Evolutionary conservation across 2,329 filamentous ascomycete species (phyloP), one percentile per base, ranked within the genome.

Genomic region (Aspergillus fijiensis): DNA sequence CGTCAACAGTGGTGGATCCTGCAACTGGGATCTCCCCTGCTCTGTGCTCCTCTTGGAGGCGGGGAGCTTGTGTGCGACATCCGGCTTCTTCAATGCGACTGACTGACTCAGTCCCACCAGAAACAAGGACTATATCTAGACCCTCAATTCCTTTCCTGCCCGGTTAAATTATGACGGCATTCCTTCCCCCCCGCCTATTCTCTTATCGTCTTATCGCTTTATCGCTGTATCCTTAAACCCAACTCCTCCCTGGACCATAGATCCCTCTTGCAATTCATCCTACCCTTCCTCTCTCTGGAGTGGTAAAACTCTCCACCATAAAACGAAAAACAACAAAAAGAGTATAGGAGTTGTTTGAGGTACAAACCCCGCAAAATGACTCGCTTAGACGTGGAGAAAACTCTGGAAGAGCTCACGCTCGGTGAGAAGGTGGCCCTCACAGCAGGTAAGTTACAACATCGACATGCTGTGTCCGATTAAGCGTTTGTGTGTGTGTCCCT

Each of bases 401-500:
- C 85, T 65, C 70, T 87, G 39, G 75, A 78, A 49, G 76, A 77
- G 63, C 72, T 88, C 47, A 84, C 79, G 10, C 70, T 85, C 49
- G 82, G 85, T 57, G 85, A 88, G 70, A 88, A 88, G 76, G 84
- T 84, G 63, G 64, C 70, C 55, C 68, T 76, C 29, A 74, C 72
- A 57, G 68, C 74, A 51, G 75, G 75, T 76, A 65, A 62, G 68
- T 56, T 42, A 65, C 21, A 14, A 29, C 12, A 25, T 31, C 47
- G 10, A 50, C 39, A 9, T 23, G 14, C 6, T 16, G n/a, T 0
- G 33, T 29, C 33, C 48, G 11, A 11, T 23, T 14, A 1, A 10
- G 42, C 33, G 21, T n/a, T 21, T 10, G 29, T 29, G 39, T 57
- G 21, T 21, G 21, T 21, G 7, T 50, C 27, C 7, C 51, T 14